phyloP scores from a whole-genome alignment of 2,329 filamentous ascomycete genomes.

The Mycosphaerelloides madeirae region DNA sequence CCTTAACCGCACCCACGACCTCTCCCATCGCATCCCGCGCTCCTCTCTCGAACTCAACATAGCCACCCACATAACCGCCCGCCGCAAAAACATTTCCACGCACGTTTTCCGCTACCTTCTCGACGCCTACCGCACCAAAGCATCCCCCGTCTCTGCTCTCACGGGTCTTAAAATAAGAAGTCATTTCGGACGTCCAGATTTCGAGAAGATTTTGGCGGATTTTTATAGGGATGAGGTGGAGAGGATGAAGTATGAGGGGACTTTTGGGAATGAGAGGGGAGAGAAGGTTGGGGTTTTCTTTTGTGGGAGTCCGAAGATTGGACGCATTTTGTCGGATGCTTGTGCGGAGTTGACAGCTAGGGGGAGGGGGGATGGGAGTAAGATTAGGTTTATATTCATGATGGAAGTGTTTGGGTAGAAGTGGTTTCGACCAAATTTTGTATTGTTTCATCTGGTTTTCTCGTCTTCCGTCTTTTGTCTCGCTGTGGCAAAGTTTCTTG shows the following conservation, averaged over 20 bases:
- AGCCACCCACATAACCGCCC: constrained; percentile 54
- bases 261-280: not conserved
- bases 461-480: no score
- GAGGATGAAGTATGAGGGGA: constrained; percentile 28
- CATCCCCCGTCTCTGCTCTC: constrained; percentile 49
- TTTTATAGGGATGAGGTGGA: constrained; percentile 52
- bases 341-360: constrained; percentile 49
- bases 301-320: constrained; percentile 54
- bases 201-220: constrained; percentile 48
- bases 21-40: constrained; percentile 27
- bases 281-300: constrained; percentile 51
- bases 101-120: constrained; percentile 55
- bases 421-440: not conserved
- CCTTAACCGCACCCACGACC: constrained; percentile 42
- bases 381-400: constrained; percentile 55
- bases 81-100: constrained; percentile 49
- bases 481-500: no score
- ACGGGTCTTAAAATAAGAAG: constrained; percentile 53
- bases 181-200: constrained; percentile 53
- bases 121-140: constrained; percentile 51
- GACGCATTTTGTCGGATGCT: constrained; percentile 52
- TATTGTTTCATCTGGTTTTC: no score
- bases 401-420: constrained; percentile 51
- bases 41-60: constrained; percentile 50
- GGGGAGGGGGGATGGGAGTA: constrained; percentile 49